Conservation (phyloP, 306 rosid species). For the Acacia crassicarpa region DNA sequence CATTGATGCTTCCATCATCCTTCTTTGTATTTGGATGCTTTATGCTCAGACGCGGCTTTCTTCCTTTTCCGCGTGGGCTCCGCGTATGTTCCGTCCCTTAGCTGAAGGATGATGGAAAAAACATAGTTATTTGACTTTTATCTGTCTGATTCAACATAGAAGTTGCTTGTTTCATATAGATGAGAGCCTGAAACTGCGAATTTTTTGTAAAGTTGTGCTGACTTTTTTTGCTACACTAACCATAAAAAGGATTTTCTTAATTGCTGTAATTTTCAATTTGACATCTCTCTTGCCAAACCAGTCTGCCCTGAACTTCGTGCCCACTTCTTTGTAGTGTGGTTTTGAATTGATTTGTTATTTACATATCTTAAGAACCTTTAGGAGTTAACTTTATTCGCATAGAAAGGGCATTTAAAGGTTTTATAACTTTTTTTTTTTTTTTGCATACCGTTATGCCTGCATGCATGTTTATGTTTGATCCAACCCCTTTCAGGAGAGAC, state of each 20-base stretch:
- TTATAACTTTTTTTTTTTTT: neutral
- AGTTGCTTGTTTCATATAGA: slow-evolving; percentile 23
- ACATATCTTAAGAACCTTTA: slow-evolving; percentile 10
- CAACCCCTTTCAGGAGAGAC: slow-evolving; percentile 72
- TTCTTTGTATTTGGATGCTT: too few species aligned
- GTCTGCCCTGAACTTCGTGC: slow-evolving; percentile 16
- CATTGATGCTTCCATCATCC: too few species aligned
- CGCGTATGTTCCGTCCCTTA: too few species aligned
- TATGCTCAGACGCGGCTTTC: too few species aligned
- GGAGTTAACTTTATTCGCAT: slow-evolving; percentile 21
- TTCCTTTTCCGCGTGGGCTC: too few species aligned
- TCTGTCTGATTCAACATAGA: slow-evolving; percentile 23
- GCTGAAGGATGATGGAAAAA: too few species aligned
- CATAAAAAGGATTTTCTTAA: neutral
- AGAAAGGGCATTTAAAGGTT: neutral
- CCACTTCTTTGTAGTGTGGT: slow-evolving; percentile 1
- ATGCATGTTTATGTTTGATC: slow-evolving; percentile 29
- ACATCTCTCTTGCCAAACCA: slow-evolving; percentile 1
- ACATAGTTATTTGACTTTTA: neutral
- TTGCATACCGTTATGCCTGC: neutral
- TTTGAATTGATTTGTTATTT: slow-evolving; percentile 18
- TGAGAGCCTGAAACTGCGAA: slow-evolving; percentile 11
- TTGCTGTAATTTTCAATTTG: slow-evolving; percentile 6
- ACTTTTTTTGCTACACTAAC: slow-evolving; percentile 7
- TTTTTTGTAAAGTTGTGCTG: slow-evolving; percentile 22